phyloP scores from a whole-genome alignment of 2,329 filamentous ascomycete species.

The Cladophialophora exuberans region DNA sequence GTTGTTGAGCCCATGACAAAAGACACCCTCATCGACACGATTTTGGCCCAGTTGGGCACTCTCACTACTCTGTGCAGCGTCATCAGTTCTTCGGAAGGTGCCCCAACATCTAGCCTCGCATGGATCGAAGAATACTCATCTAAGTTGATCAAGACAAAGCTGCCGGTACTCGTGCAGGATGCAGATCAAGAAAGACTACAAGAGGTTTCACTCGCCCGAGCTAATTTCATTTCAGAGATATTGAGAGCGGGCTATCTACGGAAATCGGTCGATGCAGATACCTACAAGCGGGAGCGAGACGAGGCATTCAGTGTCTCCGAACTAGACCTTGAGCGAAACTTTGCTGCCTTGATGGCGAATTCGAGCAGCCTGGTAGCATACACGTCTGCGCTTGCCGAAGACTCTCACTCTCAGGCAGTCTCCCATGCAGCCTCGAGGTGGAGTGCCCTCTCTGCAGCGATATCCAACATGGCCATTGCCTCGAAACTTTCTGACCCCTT shows the following conservation, averaged over 20 bases:
- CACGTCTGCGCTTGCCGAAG: slow-evolving; percentile 51
- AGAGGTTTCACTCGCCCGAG: slow-evolving; percentile 58
- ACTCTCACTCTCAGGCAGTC: slow-evolving; percentile 36
- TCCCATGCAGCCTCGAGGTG: slow-evolving; percentile 48
- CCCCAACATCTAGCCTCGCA: slow-evolving; percentile 50
- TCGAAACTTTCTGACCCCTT: slow-evolving; percentile 50
- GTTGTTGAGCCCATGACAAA: slow-evolving; percentile 70
- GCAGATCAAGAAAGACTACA: slow-evolving; percentile 45
- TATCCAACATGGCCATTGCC: slow-evolving; percentile 55
- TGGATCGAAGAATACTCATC: slow-evolving; percentile 62
- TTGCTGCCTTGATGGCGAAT: slow-evolving; percentile 56
- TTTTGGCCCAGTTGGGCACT: slow-evolving; percentile 64
- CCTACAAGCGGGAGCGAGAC: slow-evolving; percentile 54
- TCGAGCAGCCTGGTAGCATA: slow-evolving; percentile 61
- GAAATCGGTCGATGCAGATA: slow-evolving; percentile 52
- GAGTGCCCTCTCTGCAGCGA: slow-evolving; percentile 56
- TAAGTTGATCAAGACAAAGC: slow-evolving; percentile 56
- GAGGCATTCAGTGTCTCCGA: slow-evolving; percentile 44
- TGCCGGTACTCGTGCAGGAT: slow-evolving; percentile 56
- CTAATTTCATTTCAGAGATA: slow-evolving; percentile 60
- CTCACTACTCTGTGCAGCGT: slow-evolving; percentile 57
- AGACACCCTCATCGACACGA: slow-evolving; percentile 68
- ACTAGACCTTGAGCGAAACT: slow-evolving; percentile 47
- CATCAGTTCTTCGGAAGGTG: slow-evolving; percentile 38
- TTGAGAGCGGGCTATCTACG: slow-evolving; percentile 61